Evolutionary conservation across 2,329 filamentous ascomycete species (phyloP).

Genomic region (Graphilbum ipis-grandicollis): DNA sequence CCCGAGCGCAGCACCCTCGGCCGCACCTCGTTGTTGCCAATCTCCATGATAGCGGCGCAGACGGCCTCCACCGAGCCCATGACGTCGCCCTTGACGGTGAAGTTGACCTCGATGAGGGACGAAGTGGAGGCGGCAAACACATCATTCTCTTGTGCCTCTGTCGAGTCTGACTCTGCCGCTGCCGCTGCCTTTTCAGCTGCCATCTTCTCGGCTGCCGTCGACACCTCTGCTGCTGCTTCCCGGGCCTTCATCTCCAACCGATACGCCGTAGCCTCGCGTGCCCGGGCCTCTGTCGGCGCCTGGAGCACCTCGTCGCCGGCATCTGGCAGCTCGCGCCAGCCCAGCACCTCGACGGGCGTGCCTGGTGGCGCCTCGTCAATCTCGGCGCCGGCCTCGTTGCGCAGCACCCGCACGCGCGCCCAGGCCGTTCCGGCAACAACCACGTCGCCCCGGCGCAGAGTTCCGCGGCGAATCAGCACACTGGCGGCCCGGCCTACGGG

Average conservation of each 20-base stretch:
- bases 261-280: conserved; percentile 61
- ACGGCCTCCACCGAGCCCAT: conserved; percentile 89
- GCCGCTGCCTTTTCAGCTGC: too few species aligned
- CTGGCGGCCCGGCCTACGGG: conserved; percentile 72
- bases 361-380: conserved; percentile 66
- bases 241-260: conserved; percentile 56
- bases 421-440: conserved; percentile 81
- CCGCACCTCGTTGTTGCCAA: conserved; percentile 73
- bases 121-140: too few species aligned
- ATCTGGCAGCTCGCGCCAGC: conserved; percentile 71
- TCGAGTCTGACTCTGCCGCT: conserved; percentile 14
- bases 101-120: conserved; percentile 49
- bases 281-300: conserved; percentile 59
- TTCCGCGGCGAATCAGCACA: conserved; percentile 75
- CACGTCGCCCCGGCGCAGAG: conserved; percentile 60
- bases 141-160: conserved; percentile 11
- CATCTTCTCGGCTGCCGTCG: too few species aligned
- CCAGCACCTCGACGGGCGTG: conserved; percentile 79
- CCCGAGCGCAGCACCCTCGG: conserved; percentile 60
- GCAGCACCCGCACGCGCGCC: conserved; percentile 67
- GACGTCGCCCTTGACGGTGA: conserved; percentile 85
- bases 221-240: conserved; percentile 45
- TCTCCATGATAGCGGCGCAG: conserved; percentile 52
- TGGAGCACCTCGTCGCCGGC: conserved; percentile 82
- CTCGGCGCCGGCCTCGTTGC: conserved; percentile 65